These are phyloP conservation scores for Chrysoporthe deuterocubensis DNA, from an alignment of 2,329 filamentous ascomycete species.

Conservation along the genomic window DNA sequence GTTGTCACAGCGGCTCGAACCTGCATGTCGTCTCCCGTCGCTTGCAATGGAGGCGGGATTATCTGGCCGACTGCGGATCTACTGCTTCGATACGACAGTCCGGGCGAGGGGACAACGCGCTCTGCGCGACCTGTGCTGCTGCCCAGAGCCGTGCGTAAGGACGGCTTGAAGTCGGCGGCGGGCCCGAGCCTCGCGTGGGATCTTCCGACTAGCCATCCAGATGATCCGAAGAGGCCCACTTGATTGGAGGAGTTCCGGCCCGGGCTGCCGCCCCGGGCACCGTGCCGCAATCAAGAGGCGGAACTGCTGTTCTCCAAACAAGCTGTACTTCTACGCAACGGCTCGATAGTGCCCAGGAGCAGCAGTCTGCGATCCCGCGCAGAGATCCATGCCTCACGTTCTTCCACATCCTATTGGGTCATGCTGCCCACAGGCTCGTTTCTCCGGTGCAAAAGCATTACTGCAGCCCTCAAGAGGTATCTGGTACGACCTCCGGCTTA, in stretches of 20 bases:
- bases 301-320: too few species aligned
- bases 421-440: neutral
- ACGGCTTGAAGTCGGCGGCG: constrained; percentile 6
- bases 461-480: neutral
- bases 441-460: neutral
- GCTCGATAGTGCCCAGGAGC: neutral
- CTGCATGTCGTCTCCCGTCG: constrained; percentile 5
- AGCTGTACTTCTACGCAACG: neutral
- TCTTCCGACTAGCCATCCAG: constrained; percentile 15
- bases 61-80: constrained; percentile 2
- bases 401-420: neutral
- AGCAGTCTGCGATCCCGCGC: neutral
- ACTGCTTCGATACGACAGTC: neutral
- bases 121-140: neutral
- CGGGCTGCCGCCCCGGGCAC: constrained; percentile 16
- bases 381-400: neutral
- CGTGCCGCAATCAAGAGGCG: neutral
- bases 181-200: constrained; percentile 9
- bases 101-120: neutral
- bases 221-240: constrained; percentile 9
- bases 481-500: neutral
- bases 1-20: constrained; percentile 1
- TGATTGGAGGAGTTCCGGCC: constrained; percentile 19
- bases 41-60: neutral
- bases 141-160: neutral